Conservation (phyloP, 2,329 filamentous ascomycete genomes). For the Podosphaera fusca region DNA sequence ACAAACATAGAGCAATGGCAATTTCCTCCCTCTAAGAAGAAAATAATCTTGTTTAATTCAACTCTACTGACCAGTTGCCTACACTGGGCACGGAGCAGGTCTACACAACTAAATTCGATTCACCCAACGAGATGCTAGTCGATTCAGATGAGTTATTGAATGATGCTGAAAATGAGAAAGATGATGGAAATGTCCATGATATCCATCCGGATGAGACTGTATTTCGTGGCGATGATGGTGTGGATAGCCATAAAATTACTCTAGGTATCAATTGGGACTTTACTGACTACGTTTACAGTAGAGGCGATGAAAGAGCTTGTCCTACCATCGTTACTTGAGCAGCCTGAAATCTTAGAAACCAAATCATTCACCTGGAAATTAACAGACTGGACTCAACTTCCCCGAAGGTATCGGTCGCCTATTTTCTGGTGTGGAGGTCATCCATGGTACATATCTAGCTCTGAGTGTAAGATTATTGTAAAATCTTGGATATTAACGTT, state of each 20-base stretch:
- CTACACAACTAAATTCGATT: slow-evolving; percentile 11
- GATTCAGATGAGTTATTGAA: slow-evolving; percentile 15
- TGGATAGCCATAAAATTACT: slow-evolving; percentile 2
- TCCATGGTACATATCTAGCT: slow-evolving; percentile 42
- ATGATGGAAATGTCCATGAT: slow-evolving; percentile 19
- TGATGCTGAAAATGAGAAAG: slow-evolving; percentile 16
- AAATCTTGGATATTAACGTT: slow-evolving; percentile 6
- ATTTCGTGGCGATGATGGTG: slow-evolving; percentile 19
- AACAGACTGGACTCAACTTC: slow-evolving; percentile 52
- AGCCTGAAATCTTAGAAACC: slow-evolving; percentile 61
- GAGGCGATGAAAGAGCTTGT: slow-evolving; percentile 69
- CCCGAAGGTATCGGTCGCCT: slow-evolving; percentile 69
- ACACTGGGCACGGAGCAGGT: slow-evolving; percentile 6
- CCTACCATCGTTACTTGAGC: slow-evolving; percentile 46
- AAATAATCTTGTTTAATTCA: slow-evolving; percentile 4
- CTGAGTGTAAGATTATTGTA: not conserved
- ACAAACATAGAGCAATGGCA: not conserved
- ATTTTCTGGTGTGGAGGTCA: slow-evolving; percentile 65
- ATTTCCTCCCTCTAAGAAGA: not conserved
- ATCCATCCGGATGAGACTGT: slow-evolving; percentile 17
- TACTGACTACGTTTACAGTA: slow-evolving; percentile 23
- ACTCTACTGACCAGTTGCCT: slow-evolving; percentile 1
- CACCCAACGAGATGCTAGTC: slow-evolving; percentile 15
- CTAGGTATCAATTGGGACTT: not conserved
- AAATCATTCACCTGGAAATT: slow-evolving; percentile 69